Evolutionary conservation across 768 basidiomycete species (phyloP), one percentile per base, ranked within the genome.

Genomic region (Hortiboletus campestris): DNA sequence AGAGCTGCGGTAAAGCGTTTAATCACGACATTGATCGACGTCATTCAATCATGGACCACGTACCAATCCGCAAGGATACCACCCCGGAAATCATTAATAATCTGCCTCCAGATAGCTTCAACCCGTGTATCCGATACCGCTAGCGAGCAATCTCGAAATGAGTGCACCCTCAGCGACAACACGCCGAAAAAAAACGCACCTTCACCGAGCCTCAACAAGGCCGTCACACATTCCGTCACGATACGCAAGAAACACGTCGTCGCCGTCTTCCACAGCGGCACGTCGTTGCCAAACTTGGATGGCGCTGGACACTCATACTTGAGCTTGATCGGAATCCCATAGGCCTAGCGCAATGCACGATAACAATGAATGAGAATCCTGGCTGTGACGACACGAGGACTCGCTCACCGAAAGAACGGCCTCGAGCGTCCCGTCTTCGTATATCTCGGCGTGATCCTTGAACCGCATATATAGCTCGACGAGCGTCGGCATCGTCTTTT

Each of bases 201-300:
- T 53, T 77, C 65, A 17, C 75, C 81, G 20, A 88, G 68, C 4
- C 59, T 59, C 56, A 81, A 73, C 48, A 92, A 73, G 53, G 80
- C 80, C 25, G 68, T 58, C 1, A 81, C 76, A 60, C 84, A 84
- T 55, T 88, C 86, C 53, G 84, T 88, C 42, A 91, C 86, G 32
- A 91, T 79, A 14, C 77, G 76, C 64, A 94, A 74, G 71, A 92
- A 92, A 63, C 79, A 85, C 14, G 78, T 81, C 2, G 89, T 93
- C n/a, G 94, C 95, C 0, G 93, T 94, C 74, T 94, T 95, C 96
- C 96, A 98, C 3, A 99, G 74, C 0, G 95, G 94, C 20, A 72
- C 74, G 64, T 95, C 96, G 51, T 91, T 87, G 3, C 91, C 93
- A 66, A 84, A 92, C 66, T 88, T 94, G 39, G 89, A 93, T 0